Evolutionary conservation across 345 rosid genomes (phyloP).

Genomic region (Syzygium oleosum): DNA sequence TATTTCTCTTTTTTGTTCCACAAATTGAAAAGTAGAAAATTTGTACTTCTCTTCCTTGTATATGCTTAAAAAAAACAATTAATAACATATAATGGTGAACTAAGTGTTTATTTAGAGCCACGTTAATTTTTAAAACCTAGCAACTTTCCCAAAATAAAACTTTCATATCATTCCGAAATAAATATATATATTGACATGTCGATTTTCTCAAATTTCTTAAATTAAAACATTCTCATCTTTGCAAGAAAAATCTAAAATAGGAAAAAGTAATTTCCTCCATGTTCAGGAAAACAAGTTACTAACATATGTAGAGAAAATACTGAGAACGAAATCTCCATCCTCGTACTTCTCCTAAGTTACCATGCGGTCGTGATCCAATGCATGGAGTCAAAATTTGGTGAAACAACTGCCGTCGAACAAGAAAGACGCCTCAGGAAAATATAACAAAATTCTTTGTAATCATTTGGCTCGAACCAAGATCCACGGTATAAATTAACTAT

Average conservation of each 20-base stretch:
- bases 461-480: neutral
- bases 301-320: neutral
- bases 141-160: neutral
- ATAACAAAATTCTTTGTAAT: neutral
- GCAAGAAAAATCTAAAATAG: neutral
- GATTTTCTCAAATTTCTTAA: neutral
- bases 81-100: neutral
- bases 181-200: too few species aligned
- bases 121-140: neutral
- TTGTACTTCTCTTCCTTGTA: too few species aligned
- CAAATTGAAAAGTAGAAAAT: too few species aligned
- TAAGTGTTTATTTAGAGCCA: rapidly evolving
- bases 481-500: neutral
- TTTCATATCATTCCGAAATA: neutral
- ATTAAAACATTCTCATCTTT: neutral
- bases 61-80: too few species aligned
- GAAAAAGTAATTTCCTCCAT: neutral
- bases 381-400: neutral
- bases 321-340: neutral
- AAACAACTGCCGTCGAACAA: neutral
- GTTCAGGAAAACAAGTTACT: neutral
- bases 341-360: neutral
- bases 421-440: too few species aligned
- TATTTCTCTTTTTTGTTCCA: too few species aligned
- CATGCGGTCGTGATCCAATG: too few species aligned